Conservation (phyloP, 2,329 filamentous ascomycete species). For the Capronia americana region DNA sequence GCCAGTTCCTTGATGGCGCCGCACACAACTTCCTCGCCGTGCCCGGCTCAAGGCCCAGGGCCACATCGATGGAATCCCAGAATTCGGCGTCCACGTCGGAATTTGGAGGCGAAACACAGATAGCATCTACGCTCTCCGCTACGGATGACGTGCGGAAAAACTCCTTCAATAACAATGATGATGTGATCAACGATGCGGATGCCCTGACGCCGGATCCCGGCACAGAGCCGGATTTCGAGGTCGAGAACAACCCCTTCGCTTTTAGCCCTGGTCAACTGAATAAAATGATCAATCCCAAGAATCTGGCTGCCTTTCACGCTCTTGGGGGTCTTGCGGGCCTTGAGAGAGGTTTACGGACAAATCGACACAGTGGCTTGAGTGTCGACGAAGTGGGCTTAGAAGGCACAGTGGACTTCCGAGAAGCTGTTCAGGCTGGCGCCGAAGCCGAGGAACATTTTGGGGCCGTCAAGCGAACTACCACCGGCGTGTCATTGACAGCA, state of each 20-base stretch:
- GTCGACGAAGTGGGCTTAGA: constrained; percentile 70
- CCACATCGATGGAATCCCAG: constrained; percentile 66
- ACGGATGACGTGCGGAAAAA: constrained; percentile 50
- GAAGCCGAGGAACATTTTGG: constrained; percentile 32
- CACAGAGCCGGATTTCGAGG: constrained; percentile 71
- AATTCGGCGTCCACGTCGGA: constrained; percentile 57
- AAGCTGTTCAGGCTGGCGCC: constrained; percentile 54
- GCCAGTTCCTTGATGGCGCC: constrained; percentile 58
- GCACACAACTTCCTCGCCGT: constrained; percentile 67
- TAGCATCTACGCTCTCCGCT: constrained; percentile 51
- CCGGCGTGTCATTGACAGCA: constrained; percentile 32
- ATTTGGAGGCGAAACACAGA: constrained; percentile 61
- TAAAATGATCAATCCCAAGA: constrained; percentile 83
- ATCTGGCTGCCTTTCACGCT: constrained; percentile 73
- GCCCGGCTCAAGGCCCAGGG: constrained; percentile 66
- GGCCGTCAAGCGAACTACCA: constrained; percentile 35
- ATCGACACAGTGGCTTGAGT: constrained; percentile 70
- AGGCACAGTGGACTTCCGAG: constrained; percentile 71
- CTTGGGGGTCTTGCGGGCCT: constrained; percentile 75
- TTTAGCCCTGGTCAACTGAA: constrained; percentile 75
- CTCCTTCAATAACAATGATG: constrained; percentile 47
- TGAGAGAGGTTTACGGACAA: constrained; percentile 73
- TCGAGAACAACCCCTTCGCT: constrained; percentile 73
- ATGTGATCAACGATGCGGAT: constrained; percentile 65
- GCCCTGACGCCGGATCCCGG: constrained; percentile 73